Evolutionary conservation across 108 stramenopile genomes (phyloP).

Genomic region (Schizochytrium sp.): DNA sequence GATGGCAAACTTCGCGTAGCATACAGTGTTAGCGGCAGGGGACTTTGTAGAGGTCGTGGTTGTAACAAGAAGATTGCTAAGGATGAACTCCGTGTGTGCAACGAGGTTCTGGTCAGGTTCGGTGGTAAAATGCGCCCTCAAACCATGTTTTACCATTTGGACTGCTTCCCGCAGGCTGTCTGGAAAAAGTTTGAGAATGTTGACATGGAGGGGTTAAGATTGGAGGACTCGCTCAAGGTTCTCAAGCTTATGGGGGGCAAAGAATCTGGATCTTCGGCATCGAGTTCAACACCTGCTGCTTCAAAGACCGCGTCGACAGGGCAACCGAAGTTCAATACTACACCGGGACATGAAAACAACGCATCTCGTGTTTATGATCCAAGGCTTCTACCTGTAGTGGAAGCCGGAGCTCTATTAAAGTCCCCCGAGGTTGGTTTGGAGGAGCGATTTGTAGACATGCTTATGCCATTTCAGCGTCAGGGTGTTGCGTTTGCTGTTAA

Average conservation of each 20-base stretch:
- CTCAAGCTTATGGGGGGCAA: neutral
- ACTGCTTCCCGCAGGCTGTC: slow-evolving; percentile 14
- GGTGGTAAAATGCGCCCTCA: too few relatives aligned
- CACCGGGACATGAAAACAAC: neutral
- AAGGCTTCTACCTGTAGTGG: neutral
- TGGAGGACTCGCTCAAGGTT: slow-evolving; percentile 2
- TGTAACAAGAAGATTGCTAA: too few relatives aligned
- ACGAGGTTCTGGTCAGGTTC: too few relatives aligned
- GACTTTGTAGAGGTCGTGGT: too few relatives aligned
- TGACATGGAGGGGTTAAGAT: neutral
- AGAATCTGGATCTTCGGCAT: neutral
- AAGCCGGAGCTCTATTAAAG: neutral
- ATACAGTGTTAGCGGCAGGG: too few relatives aligned
- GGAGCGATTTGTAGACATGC: slow-evolving; percentile 43
- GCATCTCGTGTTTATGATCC: neutral
- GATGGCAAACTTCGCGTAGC: too few relatives aligned
- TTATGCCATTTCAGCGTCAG: slow-evolving; percentile 47
- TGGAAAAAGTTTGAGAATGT: neutral
- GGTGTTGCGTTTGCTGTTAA: slow-evolving; percentile 41
- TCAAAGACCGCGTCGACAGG: neutral
- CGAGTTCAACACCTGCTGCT: neutral
- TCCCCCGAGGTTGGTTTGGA: neutral
- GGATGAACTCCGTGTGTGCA: too few relatives aligned
- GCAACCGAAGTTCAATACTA: neutral
- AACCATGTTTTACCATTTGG: neutral